Conservation (phyloP, 495 filamentous ascomycete genomes). For the Penicillium subrubescens region DNA sequence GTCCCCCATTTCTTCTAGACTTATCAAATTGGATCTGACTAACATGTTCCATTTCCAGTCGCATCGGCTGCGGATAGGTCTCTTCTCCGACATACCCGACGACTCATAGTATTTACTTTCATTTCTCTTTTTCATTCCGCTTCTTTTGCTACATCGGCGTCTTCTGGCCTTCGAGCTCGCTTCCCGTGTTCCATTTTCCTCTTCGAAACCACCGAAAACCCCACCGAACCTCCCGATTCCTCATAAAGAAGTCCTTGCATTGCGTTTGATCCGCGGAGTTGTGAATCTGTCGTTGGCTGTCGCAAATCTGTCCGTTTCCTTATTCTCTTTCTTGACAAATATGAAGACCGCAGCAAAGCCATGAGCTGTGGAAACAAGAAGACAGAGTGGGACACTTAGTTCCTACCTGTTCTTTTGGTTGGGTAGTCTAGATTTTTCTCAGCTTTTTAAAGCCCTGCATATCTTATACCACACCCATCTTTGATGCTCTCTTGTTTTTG, state of each 20-base stretch:
- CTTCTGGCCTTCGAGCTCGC: constrained; percentile 20
- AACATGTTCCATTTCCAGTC: constrained; percentile 29
- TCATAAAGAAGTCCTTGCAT: constrained; percentile 30
- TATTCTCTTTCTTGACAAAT: constrained; percentile 23
- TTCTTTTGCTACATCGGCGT: constrained; percentile 28
- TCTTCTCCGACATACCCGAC: constrained; percentile 47
- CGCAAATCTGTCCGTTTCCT: constrained; percentile 16
- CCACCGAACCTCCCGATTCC: constrained; percentile 1
- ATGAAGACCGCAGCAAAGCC: constrained; percentile 23
- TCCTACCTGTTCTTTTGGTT: constrained; percentile 16
- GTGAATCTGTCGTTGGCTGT: constrained; percentile 25
- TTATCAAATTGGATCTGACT: constrained; percentile 24
- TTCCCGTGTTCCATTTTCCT: constrained; percentile 14
- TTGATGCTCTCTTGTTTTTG: not conserved
- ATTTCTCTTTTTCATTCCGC: constrained; percentile 15
- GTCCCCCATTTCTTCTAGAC: not conserved
- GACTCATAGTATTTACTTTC: constrained; percentile 39
- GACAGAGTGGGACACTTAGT: constrained; percentile 14
- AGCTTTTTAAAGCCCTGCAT: constrained; percentile 24
- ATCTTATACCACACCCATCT: not conserved
- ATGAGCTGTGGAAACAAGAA: constrained; percentile 6
- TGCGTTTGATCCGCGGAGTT: constrained; percentile 28
- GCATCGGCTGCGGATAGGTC: constrained; percentile 53
- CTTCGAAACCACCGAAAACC: constrained; percentile 5
- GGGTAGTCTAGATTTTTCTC: constrained; percentile 24